A percentile compares a stretch with the other conserved stretches of the same genome.
These are phyloP conservation scores for Globisporangium paddicum DNA, from an alignment of 352 stramenopile genomes.

Conservation along the genomic window DNA sequence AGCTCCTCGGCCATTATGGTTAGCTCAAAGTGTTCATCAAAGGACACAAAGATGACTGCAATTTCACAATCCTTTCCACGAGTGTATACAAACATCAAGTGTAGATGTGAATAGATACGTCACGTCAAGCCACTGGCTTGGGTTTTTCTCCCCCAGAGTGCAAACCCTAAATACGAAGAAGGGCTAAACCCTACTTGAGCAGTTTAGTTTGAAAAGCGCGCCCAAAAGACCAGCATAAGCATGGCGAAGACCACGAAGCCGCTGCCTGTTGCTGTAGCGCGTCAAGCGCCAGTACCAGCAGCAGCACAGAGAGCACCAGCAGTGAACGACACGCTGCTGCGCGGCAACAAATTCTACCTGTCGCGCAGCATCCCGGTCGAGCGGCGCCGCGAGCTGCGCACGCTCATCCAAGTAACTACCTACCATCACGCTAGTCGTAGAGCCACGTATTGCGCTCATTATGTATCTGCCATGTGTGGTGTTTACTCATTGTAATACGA, in stretches of 20 bases:
- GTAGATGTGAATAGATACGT: not conserved
- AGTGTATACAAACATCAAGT: not conserved
- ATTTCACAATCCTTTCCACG: not conserved
- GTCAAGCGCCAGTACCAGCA: not conserved
- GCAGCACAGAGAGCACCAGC: not conserved
- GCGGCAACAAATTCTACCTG: slow-evolving; percentile 10
- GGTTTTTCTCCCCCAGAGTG: not conserved
- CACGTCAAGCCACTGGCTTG: not conserved
- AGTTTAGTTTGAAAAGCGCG: slow-evolving; percentile 8
- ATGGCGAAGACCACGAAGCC: slow-evolving; percentile 1
- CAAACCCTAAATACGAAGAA: not conserved
- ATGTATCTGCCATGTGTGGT: not conserved
- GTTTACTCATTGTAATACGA: not conserved
- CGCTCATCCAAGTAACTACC: slow-evolving; percentile 14
- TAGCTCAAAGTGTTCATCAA: not conserved
- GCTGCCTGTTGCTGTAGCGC: not conserved
- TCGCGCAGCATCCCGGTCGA: not conserved
- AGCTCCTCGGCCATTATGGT: not conserved
- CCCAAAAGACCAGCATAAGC: not conserved
- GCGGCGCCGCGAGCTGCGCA: not conserved
- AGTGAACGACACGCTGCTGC: not conserved
- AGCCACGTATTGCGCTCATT: not conserved
- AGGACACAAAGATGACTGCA: not conserved
- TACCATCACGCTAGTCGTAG: not conserved
- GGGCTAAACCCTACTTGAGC: not conserved